Base-by-base conservation (phyloP, 208 protist species). In the Herpetomonas samuelpessoai region DNA sequence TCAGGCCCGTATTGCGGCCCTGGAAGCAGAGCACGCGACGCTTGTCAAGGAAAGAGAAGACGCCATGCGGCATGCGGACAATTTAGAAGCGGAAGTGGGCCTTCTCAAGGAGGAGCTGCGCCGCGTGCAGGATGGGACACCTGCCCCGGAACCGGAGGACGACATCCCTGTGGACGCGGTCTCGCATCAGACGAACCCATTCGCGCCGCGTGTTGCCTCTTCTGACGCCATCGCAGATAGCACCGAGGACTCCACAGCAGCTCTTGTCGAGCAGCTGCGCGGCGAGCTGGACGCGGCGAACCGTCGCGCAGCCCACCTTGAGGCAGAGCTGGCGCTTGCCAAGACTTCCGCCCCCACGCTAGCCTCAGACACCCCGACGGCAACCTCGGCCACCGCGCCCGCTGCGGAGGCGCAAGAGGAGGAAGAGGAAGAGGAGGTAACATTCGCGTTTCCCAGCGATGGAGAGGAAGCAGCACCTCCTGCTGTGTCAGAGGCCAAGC, bases 21-120 rank as follows among this genome's bases (percentile, higher is more conserved):
- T 77, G n/a, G 58, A 64, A 24, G 65, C 60, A 0, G 56, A 68
- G 25, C 58, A 62, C 31, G 71, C 64, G 0, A 61, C 59, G 1
- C 57, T 68, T 28, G 41, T 55, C 10, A 65, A 47, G 9, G 41
- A 62, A n/a, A 16, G 21, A 0, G 35, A 49, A 14, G 55, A 67
- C 22, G 14, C 38, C 35, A 6, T 18, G 35, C 35, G 35, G 14
- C 35, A 41, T 18, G 35, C 14, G 14, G 35, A 41, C 6, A 41
- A 41, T 14, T 14, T 41, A 14, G 35, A 41, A 41, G 35, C 35
- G 35, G 35, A 41, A 14, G 35, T 41, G 35, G 35, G 35, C 14
- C 9, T 41, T 18, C 35, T 41, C 9, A 6, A 14, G 35, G 35
- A 41, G 9, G 9, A 41, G 14, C 35, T 41, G 6, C 35, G 14